phyloP scores from a whole-genome alignment of 352 stramenopile genomes.

The Halophytophthora batemanensis region DNA sequence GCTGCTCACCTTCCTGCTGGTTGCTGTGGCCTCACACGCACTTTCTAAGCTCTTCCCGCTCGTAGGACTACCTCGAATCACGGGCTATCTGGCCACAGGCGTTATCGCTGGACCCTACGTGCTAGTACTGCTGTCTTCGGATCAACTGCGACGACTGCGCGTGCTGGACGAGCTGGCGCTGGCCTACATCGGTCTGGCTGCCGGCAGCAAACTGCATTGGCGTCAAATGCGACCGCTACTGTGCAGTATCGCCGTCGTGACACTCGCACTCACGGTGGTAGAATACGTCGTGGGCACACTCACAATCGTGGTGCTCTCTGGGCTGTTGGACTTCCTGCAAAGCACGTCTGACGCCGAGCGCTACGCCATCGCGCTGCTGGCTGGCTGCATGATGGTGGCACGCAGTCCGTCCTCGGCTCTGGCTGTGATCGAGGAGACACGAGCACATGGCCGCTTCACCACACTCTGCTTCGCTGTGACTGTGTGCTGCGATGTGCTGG shows the following conservation, averaged over 20 bases:
- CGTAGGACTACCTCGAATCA: constrained; percentile 58
- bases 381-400: constrained; percentile 72
- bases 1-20: constrained; percentile 53
- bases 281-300: constrained; percentile 68
- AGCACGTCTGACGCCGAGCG: constrained; percentile 54
- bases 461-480: constrained; percentile 67
- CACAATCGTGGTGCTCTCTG: constrained; percentile 53
- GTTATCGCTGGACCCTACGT: constrained; percentile 68
- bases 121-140: constrained; percentile 42
- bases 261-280: constrained; percentile 45
- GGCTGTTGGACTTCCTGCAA: constrained; percentile 63
- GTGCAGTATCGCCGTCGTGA: constrained; percentile 51
- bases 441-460: constrained; percentile 63
- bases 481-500: constrained; percentile 66
- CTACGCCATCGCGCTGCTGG: constrained; percentile 58
- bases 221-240: constrained; percentile 59
- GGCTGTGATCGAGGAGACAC: constrained; percentile 66
- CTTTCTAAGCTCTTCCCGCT: constrained; percentile 61
- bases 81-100: constrained; percentile 62
- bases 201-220: constrained; percentile 64
- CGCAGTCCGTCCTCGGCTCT: constrained; percentile 62
- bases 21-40: constrained; percentile 55
- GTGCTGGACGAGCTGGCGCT: constrained; percentile 66
- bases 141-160: constrained; percentile 46
- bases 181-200: constrained; percentile 62